Percentiles rank a stretch among this genome's conserved stretches.
These are phyloP conservation scores for Graphilbum sp. DNA, from an alignment of 2,329 filamentous ascomycete genomes.

Conservation along the genomic window DNA sequence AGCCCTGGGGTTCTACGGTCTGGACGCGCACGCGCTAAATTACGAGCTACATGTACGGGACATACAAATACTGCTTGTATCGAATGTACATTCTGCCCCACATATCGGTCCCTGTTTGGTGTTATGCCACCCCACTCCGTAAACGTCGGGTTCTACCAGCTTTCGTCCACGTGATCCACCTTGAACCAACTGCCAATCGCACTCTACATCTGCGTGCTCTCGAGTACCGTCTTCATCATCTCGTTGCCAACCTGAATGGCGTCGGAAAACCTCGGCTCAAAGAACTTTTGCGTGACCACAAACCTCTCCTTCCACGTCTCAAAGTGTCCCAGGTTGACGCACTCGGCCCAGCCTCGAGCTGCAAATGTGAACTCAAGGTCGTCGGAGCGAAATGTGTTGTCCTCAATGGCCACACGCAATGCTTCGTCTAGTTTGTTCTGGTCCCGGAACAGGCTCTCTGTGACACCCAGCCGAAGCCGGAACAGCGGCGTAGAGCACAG, in stretches of 20 bases:
- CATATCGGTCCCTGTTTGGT: too few species aligned
- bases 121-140: too few species aligned
- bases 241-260: conserved; percentile 80
- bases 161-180: too few species aligned
- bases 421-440: conserved; percentile 66
- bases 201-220: conserved; percentile 56
- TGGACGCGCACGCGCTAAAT: conserved; percentile 1
- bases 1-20: background rate
- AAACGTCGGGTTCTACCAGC: too few species aligned
- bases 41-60: too few species aligned
- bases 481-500: conserved; percentile 97
- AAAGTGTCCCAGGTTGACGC: conserved; percentile 80
- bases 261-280: conserved; percentile 76
- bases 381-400: conserved; percentile 84
- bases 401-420: conserved; percentile 70
- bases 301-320: conserved; percentile 88
- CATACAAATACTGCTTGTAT: too few species aligned
- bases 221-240: conserved; percentile 92
- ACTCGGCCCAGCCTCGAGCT: conserved; percentile 87
- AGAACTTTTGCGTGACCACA: conserved; percentile 77
- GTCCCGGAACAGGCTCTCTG: conserved; percentile 86
- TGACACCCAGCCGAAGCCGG: conserved; percentile 91
- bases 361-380: conserved; percentile 97
- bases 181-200: too few species aligned
- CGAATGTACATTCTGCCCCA: too few species aligned